Evolutionary conservation across 2,329 filamentous ascomycete species (phyloP).

Genomic region (Elsinoe australis): DNA sequence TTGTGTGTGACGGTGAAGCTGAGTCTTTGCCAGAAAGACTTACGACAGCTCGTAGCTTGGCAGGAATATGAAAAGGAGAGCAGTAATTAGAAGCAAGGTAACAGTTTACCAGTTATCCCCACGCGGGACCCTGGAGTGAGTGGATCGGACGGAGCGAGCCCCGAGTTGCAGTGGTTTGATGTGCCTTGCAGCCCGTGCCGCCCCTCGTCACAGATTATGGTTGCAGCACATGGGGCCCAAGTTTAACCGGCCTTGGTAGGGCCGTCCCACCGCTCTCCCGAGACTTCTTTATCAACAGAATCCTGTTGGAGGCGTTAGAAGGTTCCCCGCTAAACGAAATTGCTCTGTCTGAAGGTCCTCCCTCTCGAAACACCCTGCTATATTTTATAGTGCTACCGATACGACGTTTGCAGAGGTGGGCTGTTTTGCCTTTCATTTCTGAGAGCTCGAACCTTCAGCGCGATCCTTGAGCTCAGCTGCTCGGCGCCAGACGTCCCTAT

Average conservation of each 20-base stretch:
- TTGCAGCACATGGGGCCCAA: too few species aligned
- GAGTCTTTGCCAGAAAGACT: neutral
- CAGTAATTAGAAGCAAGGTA: neutral
- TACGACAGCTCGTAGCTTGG: constrained; percentile 4
- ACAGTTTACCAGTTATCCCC: constrained; percentile 10
- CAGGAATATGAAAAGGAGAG: constrained; percentile 6
- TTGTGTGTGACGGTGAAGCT: neutral
- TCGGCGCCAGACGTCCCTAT: too few species aligned
- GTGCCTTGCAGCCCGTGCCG: constrained; percentile 1
- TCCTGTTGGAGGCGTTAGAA: constrained; percentile 6
- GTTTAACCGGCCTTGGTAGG: constrained; percentile 13
- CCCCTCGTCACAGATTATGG: neutral
- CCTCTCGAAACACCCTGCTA: neutral
- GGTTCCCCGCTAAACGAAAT: neutral
- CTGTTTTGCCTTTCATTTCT: too few species aligned
- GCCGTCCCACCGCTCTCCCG: constrained; percentile 5
- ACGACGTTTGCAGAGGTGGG: neutral
- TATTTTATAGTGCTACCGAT: too few species aligned
- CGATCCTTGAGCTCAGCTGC: neutral
- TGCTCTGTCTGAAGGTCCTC: constrained; percentile 1
- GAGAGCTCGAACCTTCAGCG: neutral
- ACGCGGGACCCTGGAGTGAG: constrained; percentile 6
- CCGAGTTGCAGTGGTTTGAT: constrained; percentile 2
- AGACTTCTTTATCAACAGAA: too few species aligned
- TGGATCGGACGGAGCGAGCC: constrained; percentile 4